Conservation (phyloP, 345 rosid genomes). For the Populus simonii region DNA sequence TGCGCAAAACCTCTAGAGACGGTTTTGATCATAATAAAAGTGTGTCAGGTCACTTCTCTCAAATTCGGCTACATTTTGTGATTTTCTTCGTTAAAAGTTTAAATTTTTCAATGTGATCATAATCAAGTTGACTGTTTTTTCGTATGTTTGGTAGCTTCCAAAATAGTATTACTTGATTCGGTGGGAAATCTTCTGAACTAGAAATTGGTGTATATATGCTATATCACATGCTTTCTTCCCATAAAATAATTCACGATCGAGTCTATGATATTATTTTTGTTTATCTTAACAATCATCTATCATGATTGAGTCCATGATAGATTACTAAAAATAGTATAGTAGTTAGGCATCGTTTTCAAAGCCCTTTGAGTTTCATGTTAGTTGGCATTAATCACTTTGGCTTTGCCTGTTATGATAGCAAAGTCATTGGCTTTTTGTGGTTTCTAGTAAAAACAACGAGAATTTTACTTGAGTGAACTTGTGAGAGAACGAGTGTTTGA, state of each 20-base stretch:
- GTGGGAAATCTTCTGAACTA: neutral
- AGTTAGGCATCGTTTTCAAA: neutral
- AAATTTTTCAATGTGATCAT: neutral
- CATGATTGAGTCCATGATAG: neutral
- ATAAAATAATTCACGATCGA: neutral
- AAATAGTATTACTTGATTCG: neutral
- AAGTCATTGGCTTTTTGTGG: neutral
- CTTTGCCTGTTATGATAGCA: neutral
- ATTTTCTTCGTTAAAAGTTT: neutral
- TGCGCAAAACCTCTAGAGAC: slow-evolving; percentile 74
- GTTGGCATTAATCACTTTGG: neutral
- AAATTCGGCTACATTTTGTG: neutral
- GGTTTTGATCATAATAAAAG: slow-evolving; percentile 68
- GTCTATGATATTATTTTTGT: neutral
- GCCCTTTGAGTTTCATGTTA: neutral
- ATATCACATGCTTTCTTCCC: neutral
- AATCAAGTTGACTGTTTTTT: neutral
- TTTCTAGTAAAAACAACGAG: too few relatives aligned
- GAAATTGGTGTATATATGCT: neutral
- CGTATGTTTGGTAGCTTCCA: neutral
- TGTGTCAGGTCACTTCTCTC: slow-evolving; percentile 60
- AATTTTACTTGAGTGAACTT: neutral
- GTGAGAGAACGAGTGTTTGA: neutral
- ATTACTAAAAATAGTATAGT: neutral
- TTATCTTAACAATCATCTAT: neutral